A percentile compares a stretch with the other conserved stretches of the same genome.
These are phyloP conservation scores for Sporothrix brasiliensis DNA, from an alignment of 2,329 filamentous ascomycete genomes.

Conservation along the genomic window DNA sequence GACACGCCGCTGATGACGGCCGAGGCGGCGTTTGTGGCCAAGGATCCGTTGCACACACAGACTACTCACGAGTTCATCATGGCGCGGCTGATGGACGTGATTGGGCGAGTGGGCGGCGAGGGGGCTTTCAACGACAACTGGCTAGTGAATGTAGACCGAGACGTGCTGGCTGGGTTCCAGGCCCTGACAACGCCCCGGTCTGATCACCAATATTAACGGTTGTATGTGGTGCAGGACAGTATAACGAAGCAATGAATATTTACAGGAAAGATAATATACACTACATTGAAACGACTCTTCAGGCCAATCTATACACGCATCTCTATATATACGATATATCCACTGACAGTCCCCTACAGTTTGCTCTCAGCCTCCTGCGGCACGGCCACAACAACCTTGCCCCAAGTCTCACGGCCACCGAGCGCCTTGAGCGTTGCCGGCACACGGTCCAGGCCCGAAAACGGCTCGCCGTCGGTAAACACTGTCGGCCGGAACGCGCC, in stretches of 20 bases:
- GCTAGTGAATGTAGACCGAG: constrained; percentile 73
- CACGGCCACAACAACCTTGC: constrained; percentile 90
- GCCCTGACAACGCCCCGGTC: constrained; percentile 39
- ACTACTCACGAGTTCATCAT: constrained; percentile 66
- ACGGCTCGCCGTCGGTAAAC: constrained; percentile 74
- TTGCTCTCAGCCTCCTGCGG: constrained; percentile 66
- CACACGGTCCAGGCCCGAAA: constrained; percentile 65
- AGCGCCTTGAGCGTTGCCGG: constrained; percentile 51
- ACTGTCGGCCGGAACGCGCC: constrained; percentile 82
- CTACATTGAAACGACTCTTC: neutral
- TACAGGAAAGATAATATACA: neutral
- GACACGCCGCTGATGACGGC: constrained; percentile 59
- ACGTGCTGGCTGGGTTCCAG: constrained; percentile 68
- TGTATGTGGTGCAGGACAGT: neutral
- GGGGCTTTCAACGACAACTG: constrained; percentile 68
- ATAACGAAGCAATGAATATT: constrained; percentile 14
- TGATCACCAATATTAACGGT: neutral
- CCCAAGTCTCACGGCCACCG: constrained; percentile 84
- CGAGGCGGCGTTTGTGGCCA: constrained; percentile 56
- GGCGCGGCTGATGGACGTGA: constrained; percentile 61
- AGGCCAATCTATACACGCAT: neutral
- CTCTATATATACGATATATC: neutral
- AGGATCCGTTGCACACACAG: constrained; percentile 69
- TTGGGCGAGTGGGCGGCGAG: constrained; percentile 65
- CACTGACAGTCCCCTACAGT: constrained; percentile 45